Base-by-base conservation (phyloP, 768 basidiomycete genomes). In the Cyclocybe cylindracea region DNA sequence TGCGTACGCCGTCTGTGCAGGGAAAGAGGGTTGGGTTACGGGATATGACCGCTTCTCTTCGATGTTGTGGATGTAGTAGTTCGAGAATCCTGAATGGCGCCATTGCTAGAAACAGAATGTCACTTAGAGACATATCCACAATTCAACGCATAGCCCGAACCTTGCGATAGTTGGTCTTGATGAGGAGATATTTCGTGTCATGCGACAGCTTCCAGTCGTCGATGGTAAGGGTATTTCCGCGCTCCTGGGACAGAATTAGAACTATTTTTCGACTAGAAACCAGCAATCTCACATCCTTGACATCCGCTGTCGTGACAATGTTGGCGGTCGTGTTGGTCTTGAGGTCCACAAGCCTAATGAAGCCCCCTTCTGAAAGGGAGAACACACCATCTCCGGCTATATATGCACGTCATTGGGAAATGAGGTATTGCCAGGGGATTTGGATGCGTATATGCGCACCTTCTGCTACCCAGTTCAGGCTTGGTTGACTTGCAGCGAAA, bases 311-410 rank as follows among this genome's bases (percentile, higher is more conserved):
- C 33, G 76, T 68, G 32, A 94, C 81, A 24, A 96, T 71, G 31
- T 76, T 71, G 16, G 69, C 79, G 0, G 88, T 89, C 4, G 72
- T 75, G 61, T 91, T 92, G 19, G 81, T 83, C 67, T 87, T 85
- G 16, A 98, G 75, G 62, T 95, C 88, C 4, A 91, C 85, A 4
- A 99, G 80, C 34, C 84, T 77, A 66, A 99, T 91, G 48, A 78
- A 75, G 10, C 82, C 84, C 24, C 80, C 72, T 43, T 83, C 71
- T 16, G 70, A 70, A 1, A 82, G 73, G 5, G 90, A 90, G 71
- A 87, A 97, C 1, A 97, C 91, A 0, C 97, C 97, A 65, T 99
- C 97, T 0, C 92, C 93, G 59, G 95, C 97, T 97, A 49, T 39
- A 49, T 39, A 41, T 6, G 13, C 19, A 33, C 16, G 29, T 36